Percentiles rank a stretch among this genome's conserved stretches.
These are phyloP conservation scores for Myriosclerotinia curreyana DNA, from an alignment of 2,329 filamentous ascomycete species.

Conservation along the genomic window DNA sequence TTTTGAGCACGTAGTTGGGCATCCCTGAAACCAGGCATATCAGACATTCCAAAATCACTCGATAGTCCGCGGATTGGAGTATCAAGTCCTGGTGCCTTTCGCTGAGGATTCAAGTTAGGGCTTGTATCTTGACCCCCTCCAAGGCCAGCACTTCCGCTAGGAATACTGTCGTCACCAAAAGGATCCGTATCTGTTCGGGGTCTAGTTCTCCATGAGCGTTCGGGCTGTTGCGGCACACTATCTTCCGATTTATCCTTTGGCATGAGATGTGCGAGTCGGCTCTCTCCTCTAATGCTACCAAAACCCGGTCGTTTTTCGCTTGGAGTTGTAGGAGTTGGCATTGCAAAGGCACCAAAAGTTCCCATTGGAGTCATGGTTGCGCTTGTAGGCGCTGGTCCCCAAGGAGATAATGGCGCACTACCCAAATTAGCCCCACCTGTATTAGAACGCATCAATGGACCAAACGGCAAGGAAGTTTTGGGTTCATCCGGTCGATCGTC, in stretches of 20 bases:
- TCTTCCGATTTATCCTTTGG: slow-evolving; percentile 73
- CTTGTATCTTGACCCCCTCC: slow-evolving; percentile 72
- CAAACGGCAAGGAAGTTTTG: slow-evolving; percentile 43
- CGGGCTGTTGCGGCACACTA: slow-evolving; percentile 49
- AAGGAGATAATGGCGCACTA: slow-evolving; percentile 48
- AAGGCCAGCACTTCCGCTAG: slow-evolving; percentile 68
- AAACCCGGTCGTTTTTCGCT: slow-evolving; percentile 70
- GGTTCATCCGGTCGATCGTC: slow-evolving; percentile 53
- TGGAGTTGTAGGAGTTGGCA: slow-evolving; percentile 55
- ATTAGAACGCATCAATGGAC: slow-evolving; percentile 53
- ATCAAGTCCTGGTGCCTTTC: slow-evolving; percentile 45
- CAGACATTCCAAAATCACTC: slow-evolving; percentile 61
- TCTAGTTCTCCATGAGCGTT: slow-evolving; percentile 58
- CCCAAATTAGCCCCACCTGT: slow-evolving; percentile 48
- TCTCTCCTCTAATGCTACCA: slow-evolving; percentile 68
- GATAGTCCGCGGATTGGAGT: slow-evolving; percentile 45
- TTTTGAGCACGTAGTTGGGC: slow-evolving; percentile 48
- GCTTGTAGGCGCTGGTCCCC: slow-evolving; percentile 48
- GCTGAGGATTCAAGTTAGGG: slow-evolving; percentile 45
- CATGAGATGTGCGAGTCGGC: slow-evolving; percentile 81
- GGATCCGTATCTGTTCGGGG: slow-evolving; percentile 72
- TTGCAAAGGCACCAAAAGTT: slow-evolving; percentile 86
- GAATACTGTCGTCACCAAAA: slow-evolving; percentile 61
- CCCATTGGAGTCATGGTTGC: slow-evolving; percentile 71
- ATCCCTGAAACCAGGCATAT: slow-evolving; percentile 56